Conservation (phyloP, 2,329 filamentous ascomycete species). For the Fulvia fulva region DNA sequence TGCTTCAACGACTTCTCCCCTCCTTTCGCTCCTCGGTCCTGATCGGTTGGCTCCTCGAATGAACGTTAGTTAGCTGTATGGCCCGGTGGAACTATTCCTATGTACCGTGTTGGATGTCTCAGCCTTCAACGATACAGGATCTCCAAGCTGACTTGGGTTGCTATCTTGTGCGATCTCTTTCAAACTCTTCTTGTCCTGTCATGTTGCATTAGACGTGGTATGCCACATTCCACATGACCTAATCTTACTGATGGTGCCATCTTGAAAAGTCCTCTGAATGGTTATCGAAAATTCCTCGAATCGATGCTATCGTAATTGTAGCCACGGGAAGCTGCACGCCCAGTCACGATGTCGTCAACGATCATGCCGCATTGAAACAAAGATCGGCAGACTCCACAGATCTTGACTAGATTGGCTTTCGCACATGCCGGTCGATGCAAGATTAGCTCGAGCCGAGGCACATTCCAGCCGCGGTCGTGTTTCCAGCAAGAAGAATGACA, state of each 20-base stretch:
- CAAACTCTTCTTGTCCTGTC: slow-evolving; percentile 17
- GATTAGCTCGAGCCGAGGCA: slow-evolving; percentile 1
- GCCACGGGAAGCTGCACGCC: background rate
- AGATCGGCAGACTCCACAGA: slow-evolving; percentile 1
- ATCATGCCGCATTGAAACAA: slow-evolving; percentile 2
- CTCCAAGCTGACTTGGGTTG: slow-evolving; percentile 33
- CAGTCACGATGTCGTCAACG: slow-evolving; percentile 22
- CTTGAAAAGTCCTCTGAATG: background rate
- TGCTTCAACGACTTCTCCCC: slow-evolving; percentile 22
- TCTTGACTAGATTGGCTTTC: slow-evolving; percentile 14
- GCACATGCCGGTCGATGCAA: background rate
- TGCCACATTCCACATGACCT: background rate
- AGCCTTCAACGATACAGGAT: slow-evolving; percentile 35
- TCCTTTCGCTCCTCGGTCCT: slow-evolving; percentile 13
- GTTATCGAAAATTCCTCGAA: too few species aligned
- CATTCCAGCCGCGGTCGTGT: background rate
- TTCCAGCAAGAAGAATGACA: background rate
- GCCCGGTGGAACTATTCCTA: background rate
- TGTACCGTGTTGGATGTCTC: slow-evolving; percentile 31
- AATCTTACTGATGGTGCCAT: slow-evolving; percentile 12
- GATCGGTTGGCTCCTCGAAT: slow-evolving; percentile 13
- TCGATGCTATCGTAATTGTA: too few species aligned
- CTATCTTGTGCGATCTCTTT: slow-evolving; percentile 21
- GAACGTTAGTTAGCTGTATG: background rate
- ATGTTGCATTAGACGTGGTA: background rate